phyloP scores from a whole-genome alignment of 257 asterid species.

The Solanum ossicruentum region DNA sequence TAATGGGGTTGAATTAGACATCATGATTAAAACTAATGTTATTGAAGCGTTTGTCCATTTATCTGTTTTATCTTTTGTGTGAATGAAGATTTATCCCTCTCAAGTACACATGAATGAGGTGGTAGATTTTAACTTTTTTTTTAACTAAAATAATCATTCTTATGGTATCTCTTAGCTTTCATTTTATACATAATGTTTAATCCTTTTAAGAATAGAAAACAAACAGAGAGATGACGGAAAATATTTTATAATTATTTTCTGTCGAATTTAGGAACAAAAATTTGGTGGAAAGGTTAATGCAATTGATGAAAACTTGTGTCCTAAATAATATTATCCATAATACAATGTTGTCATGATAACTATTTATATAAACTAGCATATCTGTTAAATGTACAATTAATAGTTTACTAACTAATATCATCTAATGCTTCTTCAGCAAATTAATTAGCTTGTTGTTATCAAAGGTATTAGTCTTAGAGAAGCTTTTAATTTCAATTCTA shows the following conservation, averaged over 20 bases:
- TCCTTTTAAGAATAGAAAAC: background rate
- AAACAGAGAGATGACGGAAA: background rate
- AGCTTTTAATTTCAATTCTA: background rate
- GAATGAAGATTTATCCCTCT: slow-evolving; percentile 5
- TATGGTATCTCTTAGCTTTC: background rate
- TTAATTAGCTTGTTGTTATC: background rate
- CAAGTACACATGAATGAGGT: background rate
- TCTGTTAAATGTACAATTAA: background rate
- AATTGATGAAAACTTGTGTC: slow-evolving; percentile 22
- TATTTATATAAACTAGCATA: background rate
- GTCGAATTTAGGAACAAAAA: background rate
- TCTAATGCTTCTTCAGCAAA: background rate
- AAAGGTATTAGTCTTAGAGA: background rate
- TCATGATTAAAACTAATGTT: slow-evolving; percentile 23
- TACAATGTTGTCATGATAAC: background rate
- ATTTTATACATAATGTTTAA: background rate
- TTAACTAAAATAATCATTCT: background rate
- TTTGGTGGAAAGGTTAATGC: background rate
- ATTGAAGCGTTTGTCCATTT: background rate
- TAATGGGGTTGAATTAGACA: slow-evolving; percentile 20
- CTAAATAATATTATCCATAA: slow-evolving; percentile 23
- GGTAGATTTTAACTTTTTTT: background rate
- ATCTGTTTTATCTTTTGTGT: slow-evolving; percentile 14
- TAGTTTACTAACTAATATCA: background rate
- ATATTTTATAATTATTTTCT: background rate